Evolutionary conservation across 345 rosid species (phyloP), one percentile per base, ranked within the genome.

Genomic region (Aquilaria malaccensis): DNA sequence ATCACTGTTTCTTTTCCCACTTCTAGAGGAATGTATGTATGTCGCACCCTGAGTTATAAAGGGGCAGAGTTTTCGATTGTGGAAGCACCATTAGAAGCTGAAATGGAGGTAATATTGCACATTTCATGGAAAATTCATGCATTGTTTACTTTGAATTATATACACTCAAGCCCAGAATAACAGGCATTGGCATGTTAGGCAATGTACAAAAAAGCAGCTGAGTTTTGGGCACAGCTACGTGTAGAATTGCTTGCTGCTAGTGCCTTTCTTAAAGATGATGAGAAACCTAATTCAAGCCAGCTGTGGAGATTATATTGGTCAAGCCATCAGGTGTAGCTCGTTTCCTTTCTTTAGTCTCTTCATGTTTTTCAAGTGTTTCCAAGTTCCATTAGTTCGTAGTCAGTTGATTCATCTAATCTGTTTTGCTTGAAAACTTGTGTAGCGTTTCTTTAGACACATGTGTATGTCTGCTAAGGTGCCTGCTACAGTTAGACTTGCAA

Each of bases 391-490:
- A 22, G 22, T 22, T 22, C 22, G 22, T 22, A 22, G 0, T 22
- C 22, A 22, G 22, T 10, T 7, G 10, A 9, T 56, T 52, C 10
- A 33, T 13, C 49, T 56, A 10, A 57, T 53, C 54, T 56, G n/a
- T 30, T 63, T 33, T 53, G 31, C 14, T 49, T 49, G 55, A 3
- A 10, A 15, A 30, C 31, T 52, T 70, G 33, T 66, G 75, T 80
- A 93, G 99, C 92, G 97, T 69, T 94, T 94, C 85, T 94, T 94
- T 77, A 85, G 97, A 80, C 97, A 94, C 75, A 68, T 94, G 83
- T 94, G 99, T 75, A 89, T 94, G 97, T 87, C 99, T 47, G 95
- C 99, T 52, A 94, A 94, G 83, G 99, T 89, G 69, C 99, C 99
- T 74, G 91, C 82, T 53, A 68, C 94, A 10, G 96, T 94, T 61